These are phyloP conservation scores for Stagonosporopsis cucurbitacearum DNA, from an alignment of 2,329 filamentous ascomycete genomes.

Conservation along the genomic window DNA sequence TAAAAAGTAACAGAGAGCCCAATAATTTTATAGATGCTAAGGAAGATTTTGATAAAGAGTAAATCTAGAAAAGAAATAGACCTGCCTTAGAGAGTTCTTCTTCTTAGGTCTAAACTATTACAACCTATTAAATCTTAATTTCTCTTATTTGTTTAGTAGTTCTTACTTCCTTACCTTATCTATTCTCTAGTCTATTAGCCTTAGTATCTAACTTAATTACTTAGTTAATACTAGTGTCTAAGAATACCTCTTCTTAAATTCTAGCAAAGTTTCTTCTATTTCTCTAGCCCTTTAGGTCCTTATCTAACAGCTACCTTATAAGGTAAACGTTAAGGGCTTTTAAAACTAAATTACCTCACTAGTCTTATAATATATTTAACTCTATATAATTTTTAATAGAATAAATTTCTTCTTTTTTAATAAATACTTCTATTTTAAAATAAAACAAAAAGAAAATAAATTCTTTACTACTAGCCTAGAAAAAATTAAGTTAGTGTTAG, in stretches of 20 bases:
- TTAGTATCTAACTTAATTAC: not conserved
- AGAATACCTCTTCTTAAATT: no score
- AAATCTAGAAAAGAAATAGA: not conserved
- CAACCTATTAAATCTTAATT: not conserved
- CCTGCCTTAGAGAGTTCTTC: not conserved
- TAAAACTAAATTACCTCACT: no score
- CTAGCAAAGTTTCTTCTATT: no score
- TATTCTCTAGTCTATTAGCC: not conserved
- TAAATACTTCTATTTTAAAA: not conserved
- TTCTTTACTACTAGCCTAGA: no score
- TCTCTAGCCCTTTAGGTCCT: no score
- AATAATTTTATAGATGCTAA: no score
- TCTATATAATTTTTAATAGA: no score
- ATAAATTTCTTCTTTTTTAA: not conserved
- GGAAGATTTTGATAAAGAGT: not conserved
- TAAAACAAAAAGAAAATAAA: not conserved
- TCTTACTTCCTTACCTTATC: not conserved
- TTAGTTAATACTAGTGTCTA: no score
- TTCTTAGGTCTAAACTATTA: not conserved
- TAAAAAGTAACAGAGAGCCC: no score
- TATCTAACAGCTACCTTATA: no score
- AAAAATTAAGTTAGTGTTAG: not conserved
- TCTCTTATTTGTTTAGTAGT: not conserved
- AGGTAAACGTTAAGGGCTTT: no score
- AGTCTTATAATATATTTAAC: no score